Percentiles rank a stretch among this genome's conserved stretches.
phyloP scores from a whole-genome alignment of 2,329 filamentous ascomycete species.

The Metarhizium anisopliae region DNA sequence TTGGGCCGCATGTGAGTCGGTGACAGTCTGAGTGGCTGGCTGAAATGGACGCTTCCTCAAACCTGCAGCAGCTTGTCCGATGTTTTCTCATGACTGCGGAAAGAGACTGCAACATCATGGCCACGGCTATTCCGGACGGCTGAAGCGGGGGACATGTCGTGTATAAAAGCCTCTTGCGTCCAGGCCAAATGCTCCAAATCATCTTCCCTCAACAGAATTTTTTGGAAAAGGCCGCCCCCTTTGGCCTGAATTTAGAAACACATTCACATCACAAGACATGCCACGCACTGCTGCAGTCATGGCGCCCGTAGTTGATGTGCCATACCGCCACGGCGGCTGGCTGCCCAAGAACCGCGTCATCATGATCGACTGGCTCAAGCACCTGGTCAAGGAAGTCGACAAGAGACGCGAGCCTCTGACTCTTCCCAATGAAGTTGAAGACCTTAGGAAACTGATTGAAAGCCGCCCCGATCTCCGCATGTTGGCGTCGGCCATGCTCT shows the following conservation, averaged over 20 bases:
- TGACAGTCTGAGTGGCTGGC: too few relatives aligned
- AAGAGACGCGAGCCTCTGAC: not conserved
- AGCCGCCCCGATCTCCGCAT: constrained; percentile 12
- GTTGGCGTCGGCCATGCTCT: constrained; percentile 12
- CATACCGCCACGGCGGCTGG: not conserved
- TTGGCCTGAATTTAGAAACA: not conserved
- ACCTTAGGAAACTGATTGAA: constrained; percentile 6
- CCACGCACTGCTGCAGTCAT: not conserved
- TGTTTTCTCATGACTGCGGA: too few relatives aligned
- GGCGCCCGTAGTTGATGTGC: not conserved
- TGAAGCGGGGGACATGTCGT: too few relatives aligned
- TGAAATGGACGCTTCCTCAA: too few relatives aligned
- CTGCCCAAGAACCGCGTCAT: not conserved
- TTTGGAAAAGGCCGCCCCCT: too few relatives aligned
- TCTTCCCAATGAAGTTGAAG: not conserved
- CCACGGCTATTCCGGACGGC: too few relatives aligned
- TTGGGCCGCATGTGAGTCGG: too few relatives aligned
- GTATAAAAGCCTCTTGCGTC: too few relatives aligned
- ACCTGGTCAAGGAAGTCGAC: not conserved
- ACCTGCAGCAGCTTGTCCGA: too few relatives aligned
- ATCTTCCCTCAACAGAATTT: too few relatives aligned
- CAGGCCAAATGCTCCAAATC: too few relatives aligned
- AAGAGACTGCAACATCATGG: too few relatives aligned
- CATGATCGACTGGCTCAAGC: not conserved
- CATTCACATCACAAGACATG: not conserved